Evolutionary conservation across 2,329 filamentous ascomycete species (phyloP).

Genomic region (Arthrobotrys sphaeroides): DNA sequence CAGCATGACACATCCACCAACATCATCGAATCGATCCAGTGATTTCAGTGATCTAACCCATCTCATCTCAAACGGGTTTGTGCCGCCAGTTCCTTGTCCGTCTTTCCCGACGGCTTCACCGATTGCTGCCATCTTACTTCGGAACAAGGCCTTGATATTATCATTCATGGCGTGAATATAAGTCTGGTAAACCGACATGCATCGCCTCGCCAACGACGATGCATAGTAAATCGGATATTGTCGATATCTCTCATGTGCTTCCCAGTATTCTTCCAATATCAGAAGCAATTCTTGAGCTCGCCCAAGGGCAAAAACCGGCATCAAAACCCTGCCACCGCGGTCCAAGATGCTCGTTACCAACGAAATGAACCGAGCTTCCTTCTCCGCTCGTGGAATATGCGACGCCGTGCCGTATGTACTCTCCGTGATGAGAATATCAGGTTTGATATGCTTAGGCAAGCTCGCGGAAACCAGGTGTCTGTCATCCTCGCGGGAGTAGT

Average conservation of each 20-base stretch:
- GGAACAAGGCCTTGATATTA: constrained; percentile 77
- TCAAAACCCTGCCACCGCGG: constrained; percentile 86
- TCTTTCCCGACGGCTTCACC: constrained; percentile 78
- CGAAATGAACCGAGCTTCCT: constrained; percentile 94
- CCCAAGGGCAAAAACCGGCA: constrained; percentile 94
- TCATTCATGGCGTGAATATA: constrained; percentile 99
- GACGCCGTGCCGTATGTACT: constrained; percentile 96
- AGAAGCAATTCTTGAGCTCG: constrained; percentile 91
- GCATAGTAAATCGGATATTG: constrained; percentile 97
- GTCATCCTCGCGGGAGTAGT: constrained; percentile 96
- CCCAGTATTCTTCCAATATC: constrained; percentile 97
- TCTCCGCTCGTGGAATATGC: constrained; percentile 86
- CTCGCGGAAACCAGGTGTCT: constrained; percentile 93
- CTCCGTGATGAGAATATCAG: constrained; percentile 96
- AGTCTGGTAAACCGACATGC: constrained; percentile 98
- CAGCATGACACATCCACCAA: constrained; percentile 95
- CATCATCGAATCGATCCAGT: constrained; percentile 93
- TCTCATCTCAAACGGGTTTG: constrained; percentile 88
- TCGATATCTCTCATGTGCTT: constrained; percentile 84
- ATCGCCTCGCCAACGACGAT: constrained; percentile 91
- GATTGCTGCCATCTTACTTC: constrained; percentile 71
- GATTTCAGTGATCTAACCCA: constrained; percentile 92
- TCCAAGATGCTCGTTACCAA: constrained; percentile 91
- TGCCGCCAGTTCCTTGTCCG: constrained; percentile 62
- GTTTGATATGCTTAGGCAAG: constrained; percentile 82